Conservation (phyloP, 2,329 filamentous ascomycete species). For the Ascochyta lentis region DNA sequence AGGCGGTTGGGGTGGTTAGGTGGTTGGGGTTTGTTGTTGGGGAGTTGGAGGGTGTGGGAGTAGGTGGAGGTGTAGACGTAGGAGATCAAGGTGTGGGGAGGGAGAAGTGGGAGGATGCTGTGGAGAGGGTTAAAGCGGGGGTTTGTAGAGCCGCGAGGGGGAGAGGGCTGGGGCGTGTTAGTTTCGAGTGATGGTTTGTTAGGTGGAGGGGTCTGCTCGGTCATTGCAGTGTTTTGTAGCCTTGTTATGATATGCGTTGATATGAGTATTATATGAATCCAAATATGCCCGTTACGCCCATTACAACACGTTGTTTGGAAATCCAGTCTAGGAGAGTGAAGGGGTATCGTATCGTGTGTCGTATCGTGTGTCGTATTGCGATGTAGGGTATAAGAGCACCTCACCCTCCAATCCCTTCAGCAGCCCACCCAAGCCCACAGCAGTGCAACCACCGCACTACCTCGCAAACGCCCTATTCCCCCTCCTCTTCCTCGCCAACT, state of each 20-base stretch:
- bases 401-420: neutral
- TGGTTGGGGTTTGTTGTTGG: slow-evolving; percentile 63
- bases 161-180: slow-evolving; percentile 56
- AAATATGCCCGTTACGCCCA: neutral
- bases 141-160: slow-evolving; percentile 53
- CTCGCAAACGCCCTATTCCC: slow-evolving; percentile 7
- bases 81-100: slow-evolving; percentile 2
- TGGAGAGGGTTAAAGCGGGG: slow-evolving; percentile 49
- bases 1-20: slow-evolving; percentile 71
- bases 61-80: neutral
- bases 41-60: slow-evolving; percentile 19
- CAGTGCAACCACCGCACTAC: neutral
- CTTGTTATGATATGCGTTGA: no score
- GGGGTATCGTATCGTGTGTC: slow-evolving; percentile 7
- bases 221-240: neutral
- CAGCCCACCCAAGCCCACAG: no score
- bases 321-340: neutral
- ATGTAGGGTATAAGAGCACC: neutral
- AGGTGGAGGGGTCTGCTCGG: neutral
- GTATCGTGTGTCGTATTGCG: neutral
- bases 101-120: slow-evolving; percentile 45
- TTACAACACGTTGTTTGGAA: neutral
- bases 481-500: slow-evolving; percentile 56
- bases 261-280: neutral
- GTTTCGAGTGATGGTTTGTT: slow-evolving; percentile 22